Conservation (phyloP, 1,139 yeast species). For the Pichiaceae sp. region DNA sequence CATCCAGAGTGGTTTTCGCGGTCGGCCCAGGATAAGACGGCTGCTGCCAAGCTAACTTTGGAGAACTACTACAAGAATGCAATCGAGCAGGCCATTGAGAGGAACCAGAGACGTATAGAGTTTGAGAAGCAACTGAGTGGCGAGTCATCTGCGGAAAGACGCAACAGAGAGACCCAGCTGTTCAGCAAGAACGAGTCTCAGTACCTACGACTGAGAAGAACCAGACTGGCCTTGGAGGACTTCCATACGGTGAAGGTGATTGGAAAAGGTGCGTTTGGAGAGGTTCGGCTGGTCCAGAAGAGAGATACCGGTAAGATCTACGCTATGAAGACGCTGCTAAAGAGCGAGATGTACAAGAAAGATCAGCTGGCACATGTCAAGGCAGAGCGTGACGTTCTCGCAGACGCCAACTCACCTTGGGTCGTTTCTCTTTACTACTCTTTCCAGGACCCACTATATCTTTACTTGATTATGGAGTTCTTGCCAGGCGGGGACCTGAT, state of each 20-base stretch:
- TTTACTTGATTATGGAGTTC: constrained; percentile 76
- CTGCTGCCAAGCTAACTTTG: constrained; percentile 60
- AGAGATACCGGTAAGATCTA: constrained; percentile 75
- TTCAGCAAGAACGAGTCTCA: constrained; percentile 74
- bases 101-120: constrained; percentile 70
- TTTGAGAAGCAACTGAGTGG: constrained; percentile 57
- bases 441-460: constrained; percentile 68
- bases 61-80: constrained; percentile 73
- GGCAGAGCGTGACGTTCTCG: constrained; percentile 79
- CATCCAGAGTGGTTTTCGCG: constrained; percentile 73
- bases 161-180: constrained; percentile 61
- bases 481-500: constrained; percentile 81
- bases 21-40: constrained; percentile 62
- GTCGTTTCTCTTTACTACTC: constrained; percentile 76
- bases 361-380: constrained; percentile 80
- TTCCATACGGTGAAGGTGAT: constrained; percentile 74
- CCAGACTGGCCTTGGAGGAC: constrained; percentile 66
- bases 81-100: constrained; percentile 71
- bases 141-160: constrained; percentile 69
- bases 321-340: constrained; percentile 75
- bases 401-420: constrained; percentile 84
- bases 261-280: constrained; percentile 86
- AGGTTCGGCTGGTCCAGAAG: constrained; percentile 76
- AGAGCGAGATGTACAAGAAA: constrained; percentile 75
- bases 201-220: constrained; percentile 65